These are phyloP conservation scores for Pythium rhizo-oryzae DNA, from an alignment of 352 stramenopile genomes.

Conservation along the genomic window DNA sequence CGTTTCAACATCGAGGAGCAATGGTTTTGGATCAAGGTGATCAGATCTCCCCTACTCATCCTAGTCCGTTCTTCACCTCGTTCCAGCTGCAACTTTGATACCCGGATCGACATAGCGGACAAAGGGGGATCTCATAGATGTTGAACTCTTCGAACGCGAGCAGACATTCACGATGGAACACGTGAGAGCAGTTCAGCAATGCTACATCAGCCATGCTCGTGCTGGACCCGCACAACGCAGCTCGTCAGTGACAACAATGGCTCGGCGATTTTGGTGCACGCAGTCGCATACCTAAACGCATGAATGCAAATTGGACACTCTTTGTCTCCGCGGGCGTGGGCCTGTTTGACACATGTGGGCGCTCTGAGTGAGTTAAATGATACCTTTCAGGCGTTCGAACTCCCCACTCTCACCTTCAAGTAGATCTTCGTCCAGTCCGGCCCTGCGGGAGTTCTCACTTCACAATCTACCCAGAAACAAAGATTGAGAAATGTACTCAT, in stretches of 20 bases:
- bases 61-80: conserved; percentile 1
- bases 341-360: conserved; percentile 26
- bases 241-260: not conserved
- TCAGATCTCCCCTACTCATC: not conserved
- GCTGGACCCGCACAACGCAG: conserved; percentile 15
- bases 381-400: not conserved
- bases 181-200: conserved; percentile 80
- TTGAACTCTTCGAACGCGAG: conserved; percentile 85
- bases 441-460: not conserved
- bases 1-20: not conserved
- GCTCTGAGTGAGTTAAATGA: not conserved
- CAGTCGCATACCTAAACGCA: conserved; percentile 45
- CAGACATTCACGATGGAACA: conserved; percentile 77
- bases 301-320: conserved; percentile 89
- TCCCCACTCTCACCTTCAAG: not conserved
- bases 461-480: not conserved
- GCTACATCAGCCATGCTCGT: conserved; percentile 37
- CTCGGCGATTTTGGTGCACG: not conserved
- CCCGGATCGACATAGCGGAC: conserved; percentile 66
- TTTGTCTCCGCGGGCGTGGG: conserved; percentile 42
- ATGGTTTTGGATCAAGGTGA: no score
- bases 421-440: conserved; percentile 2
- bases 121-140: conserved; percentile 82
- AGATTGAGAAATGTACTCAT: no score
- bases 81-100: conserved; percentile 30